A percentile compares a stretch with the other conserved stretches of the same genome.
Evolutionary conservation across 495 filamentous ascomycete species (phyloP).

Genomic region (Hapsidospora chrysogenum): DNA sequence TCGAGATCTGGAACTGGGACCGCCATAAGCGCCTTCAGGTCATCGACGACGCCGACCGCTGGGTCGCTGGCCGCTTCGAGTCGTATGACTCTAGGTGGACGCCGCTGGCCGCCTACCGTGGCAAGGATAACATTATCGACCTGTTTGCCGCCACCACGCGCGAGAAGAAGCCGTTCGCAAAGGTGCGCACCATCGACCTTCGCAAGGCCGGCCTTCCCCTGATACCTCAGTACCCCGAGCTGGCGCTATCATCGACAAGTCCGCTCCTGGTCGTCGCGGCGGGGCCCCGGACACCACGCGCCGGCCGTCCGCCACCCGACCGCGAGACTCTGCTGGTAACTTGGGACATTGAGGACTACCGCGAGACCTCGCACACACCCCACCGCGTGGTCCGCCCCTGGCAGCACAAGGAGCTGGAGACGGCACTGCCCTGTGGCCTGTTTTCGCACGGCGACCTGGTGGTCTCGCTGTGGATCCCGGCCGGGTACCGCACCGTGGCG

Average conservation of each 20-base stretch:
- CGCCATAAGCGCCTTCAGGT: slow-evolving; percentile 17
- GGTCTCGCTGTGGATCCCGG: slow-evolving; percentile 20
- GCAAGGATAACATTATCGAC: slow-evolving; percentile 24
- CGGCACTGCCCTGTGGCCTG: slow-evolving; percentile 14
- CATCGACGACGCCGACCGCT: slow-evolving; percentile 16
- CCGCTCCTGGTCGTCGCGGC: slow-evolving; percentile 17
- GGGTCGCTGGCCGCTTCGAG: slow-evolving; percentile 16
- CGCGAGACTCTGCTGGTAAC: slow-evolving; percentile 16
- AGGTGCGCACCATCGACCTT: slow-evolving; percentile 55
- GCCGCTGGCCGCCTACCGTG: slow-evolving; percentile 13
- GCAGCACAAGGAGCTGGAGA: slow-evolving; percentile 18
- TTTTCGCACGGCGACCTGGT: slow-evolving; percentile 16
- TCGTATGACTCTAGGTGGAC: slow-evolving; percentile 13
- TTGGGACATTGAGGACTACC: slow-evolving; percentile 11
- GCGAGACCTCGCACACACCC: slow-evolving; percentile 8
- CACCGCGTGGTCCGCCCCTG: slow-evolving; percentile 19
- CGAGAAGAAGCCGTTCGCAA: slow-evolving; percentile 51
- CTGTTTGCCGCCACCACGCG: slow-evolving; percentile 51
- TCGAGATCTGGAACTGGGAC: slow-evolving; percentile 21
- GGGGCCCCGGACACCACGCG: slow-evolving; percentile 15
- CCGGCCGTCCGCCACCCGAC: slow-evolving; percentile 15
- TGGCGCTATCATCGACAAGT: slow-evolving; percentile 16
- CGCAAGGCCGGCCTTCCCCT: slow-evolving; percentile 13
- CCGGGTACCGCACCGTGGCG: slow-evolving; percentile 14
- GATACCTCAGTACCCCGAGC: slow-evolving; percentile 18